Base-by-base conservation (phyloP, 495 filamentous ascomycete species). In the Aspergillus bertholletiae region DNA sequence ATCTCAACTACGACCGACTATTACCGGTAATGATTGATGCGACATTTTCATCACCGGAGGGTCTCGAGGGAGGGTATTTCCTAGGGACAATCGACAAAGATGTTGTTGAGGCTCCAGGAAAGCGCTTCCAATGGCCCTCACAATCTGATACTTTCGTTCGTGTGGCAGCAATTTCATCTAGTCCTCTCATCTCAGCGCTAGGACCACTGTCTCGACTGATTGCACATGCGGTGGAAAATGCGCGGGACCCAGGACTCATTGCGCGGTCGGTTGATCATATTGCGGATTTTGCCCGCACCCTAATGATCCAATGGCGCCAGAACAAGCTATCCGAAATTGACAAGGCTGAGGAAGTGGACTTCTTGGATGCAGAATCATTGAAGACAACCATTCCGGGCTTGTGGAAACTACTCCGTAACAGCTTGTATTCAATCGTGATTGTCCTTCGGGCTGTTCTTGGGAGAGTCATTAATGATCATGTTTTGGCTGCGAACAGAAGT, bases 301-400 rank as follows among this genome's bases (percentile, higher is more conserved):
- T 98, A 21, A 74, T 86, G 47, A 77, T 85, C n/a, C 86, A 90
- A 62, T 98, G 94, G 94, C 81, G 86, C 47, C 82, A 84, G 55
- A 94, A 85, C 66, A 90, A 90, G 59, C 76, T 98, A 30, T 95
- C 88, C 1, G 85, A 89, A 54, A 78, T 97, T 48, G 94, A 97
- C 58, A 65, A 77, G 45, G 83, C 88, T 0, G 88, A 96, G 65
- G 91, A 97, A 62, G 57, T 62, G 2, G 69, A 79, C 21, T 88
- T 81, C 57, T 72, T 98, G 15, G 83, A 86, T 21, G 74, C 83
- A 0, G 88, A 96, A 51, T 85, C 88, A 0, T 56, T 88, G 44
- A 70, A 83, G 53, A 80, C 65, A 30, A 91, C 94, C 0, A 82
- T 90, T 58, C 85, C 89, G 12, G 75, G 78, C 34, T 80, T 97